Percentiles rank a stretch among this genome's conserved stretches.
These are phyloP conservation scores for Lasiosphaeria miniovina DNA, from an alignment of 495 filamentous ascomycete genomes.

Conservation along the genomic window DNA sequence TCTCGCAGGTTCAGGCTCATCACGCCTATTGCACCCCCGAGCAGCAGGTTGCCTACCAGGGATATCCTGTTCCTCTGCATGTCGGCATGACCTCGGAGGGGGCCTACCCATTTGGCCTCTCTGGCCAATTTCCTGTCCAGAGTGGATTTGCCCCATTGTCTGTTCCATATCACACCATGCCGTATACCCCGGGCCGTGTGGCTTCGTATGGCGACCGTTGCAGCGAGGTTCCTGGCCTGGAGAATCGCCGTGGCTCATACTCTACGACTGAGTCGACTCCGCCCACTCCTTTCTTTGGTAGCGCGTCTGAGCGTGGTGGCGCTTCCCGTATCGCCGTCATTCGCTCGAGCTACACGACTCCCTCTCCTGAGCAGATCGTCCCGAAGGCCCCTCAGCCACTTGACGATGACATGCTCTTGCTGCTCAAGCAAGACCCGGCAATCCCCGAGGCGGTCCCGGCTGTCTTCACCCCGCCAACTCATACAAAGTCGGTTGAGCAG, in stretches of 20 bases:
- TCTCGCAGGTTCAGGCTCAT: slow-evolving; percentile 26
- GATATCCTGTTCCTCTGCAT: slow-evolving; percentile 30
- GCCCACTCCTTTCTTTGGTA: slow-evolving; percentile 57
- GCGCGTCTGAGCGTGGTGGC: slow-evolving; percentile 50
- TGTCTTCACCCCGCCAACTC: slow-evolving; percentile 69
- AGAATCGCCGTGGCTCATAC: slow-evolving; percentile 61
- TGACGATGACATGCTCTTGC: slow-evolving; percentile 63
- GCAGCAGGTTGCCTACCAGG: slow-evolving; percentile 31
- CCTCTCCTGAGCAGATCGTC: slow-evolving; percentile 60
- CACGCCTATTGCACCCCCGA: slow-evolving; percentile 34
- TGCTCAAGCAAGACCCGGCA: slow-evolving; percentile 69
- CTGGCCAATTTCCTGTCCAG: slow-evolving; percentile 36
- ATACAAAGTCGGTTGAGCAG: slow-evolving; percentile 79
- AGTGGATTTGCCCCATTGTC: slow-evolving; percentile 31
- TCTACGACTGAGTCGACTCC: slow-evolving; percentile 69
- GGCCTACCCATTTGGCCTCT: slow-evolving; percentile 25
- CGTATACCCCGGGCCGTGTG: slow-evolving; percentile 48
- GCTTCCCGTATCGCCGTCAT: slow-evolving; percentile 52
- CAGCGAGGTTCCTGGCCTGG: slow-evolving; percentile 54
- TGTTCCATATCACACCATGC: slow-evolving; percentile 37
- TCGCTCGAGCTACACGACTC: slow-evolving; percentile 59
- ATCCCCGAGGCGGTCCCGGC: slow-evolving; percentile 91
- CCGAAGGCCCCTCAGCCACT: slow-evolving; percentile 49
- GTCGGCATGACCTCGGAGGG: slow-evolving; percentile 31
- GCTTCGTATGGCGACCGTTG: slow-evolving; percentile 38